Percentiles rank a stretch among this genome's conserved stretches.
Evolutionary conservation across 768 basidiomycete genomes (phyloP).

Genomic region (Lactifluus echinatus): DNA sequence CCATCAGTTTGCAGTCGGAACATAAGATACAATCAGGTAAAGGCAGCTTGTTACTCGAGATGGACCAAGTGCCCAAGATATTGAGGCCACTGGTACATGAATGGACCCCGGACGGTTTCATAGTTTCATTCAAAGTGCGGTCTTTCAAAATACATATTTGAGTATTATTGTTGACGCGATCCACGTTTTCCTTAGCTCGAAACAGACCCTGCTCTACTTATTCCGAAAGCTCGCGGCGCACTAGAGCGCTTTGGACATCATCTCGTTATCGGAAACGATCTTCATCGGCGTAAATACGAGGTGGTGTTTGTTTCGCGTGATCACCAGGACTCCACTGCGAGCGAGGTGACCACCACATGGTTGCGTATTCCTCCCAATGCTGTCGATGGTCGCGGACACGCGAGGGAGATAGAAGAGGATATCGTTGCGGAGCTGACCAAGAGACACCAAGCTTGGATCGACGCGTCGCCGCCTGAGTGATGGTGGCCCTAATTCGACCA

Average conservation of each 20-base stretch:
- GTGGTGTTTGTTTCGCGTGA: conserved; percentile 80
- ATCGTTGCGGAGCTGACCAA: conserved; percentile 70
- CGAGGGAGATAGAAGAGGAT: conserved; percentile 87
- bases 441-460: conserved; percentile 69
- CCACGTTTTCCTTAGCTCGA: conserved; percentile 57
- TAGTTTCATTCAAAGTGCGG: conserved; percentile 93
- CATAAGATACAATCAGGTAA: conserved; percentile 99
- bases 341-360: conserved; percentile 49
- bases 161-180: background rate
- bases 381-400: conserved; percentile 24
- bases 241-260: conserved; percentile 95
- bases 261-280: conserved; percentile 92
- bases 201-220: conserved; percentile 73
- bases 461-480: background rate
- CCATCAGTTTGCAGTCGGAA: conserved; percentile 54
- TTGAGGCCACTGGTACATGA: conserved; percentile 88
- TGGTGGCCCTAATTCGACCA: background rate
- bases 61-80: conserved; percentile 99
- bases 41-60: conserved; percentile 87
- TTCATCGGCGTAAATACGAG: conserved; percentile 84
- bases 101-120: conserved; percentile 85
- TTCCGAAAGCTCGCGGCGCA: conserved; percentile 85
- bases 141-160: background rate
- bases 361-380: conserved; percentile 44
- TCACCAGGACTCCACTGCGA: conserved; percentile 18